These are phyloP conservation scores for Coffea canephora DNA, from an alignment of 257 asterid genomes.

Conservation along the genomic window DNA sequence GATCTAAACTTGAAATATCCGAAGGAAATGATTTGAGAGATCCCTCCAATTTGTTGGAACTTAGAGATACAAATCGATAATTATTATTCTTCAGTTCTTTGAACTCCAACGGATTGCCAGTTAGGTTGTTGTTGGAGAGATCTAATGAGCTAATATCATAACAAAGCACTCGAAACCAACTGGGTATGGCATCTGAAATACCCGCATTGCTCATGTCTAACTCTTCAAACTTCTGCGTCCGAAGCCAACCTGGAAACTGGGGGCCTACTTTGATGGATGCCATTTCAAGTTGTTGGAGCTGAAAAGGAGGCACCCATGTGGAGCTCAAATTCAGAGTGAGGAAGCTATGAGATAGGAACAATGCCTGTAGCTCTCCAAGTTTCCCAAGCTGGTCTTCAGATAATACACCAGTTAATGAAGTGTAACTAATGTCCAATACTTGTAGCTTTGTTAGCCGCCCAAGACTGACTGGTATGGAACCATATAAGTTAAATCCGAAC, in stretches of 20 bases:
- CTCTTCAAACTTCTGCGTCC: slow-evolving; percentile 1
- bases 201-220: neutral
- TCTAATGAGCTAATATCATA: neutral
- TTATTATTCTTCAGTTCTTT: neutral
- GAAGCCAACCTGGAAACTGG: slow-evolving; percentile 14
- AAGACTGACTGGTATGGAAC: neutral
- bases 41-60: slow-evolving; percentile 21
- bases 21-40: neutral
- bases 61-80: neutral
- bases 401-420: too few species aligned
- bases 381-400: slow-evolving; percentile 9
- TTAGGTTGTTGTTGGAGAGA: slow-evolving; percentile 8
- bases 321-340: slow-evolving; percentile 7
- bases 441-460: slow-evolving; percentile 4
- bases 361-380: neutral
- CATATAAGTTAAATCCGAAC: neutral
- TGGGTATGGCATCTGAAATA: slow-evolving; percentile 10
- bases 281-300: slow-evolving; percentile 4
- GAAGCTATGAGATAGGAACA: slow-evolving; percentile 7
- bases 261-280: slow-evolving; percentile 12
- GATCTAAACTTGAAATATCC: slow-evolving; percentile 7
- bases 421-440: too few species aligned
- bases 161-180: slow-evolving; percentile 8
- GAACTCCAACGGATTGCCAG: slow-evolving; percentile 13
- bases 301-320: slow-evolving; percentile 19